Conservation (phyloP, 768 basidiomycete species). For the Kwoniella mangroviensis region DNA sequence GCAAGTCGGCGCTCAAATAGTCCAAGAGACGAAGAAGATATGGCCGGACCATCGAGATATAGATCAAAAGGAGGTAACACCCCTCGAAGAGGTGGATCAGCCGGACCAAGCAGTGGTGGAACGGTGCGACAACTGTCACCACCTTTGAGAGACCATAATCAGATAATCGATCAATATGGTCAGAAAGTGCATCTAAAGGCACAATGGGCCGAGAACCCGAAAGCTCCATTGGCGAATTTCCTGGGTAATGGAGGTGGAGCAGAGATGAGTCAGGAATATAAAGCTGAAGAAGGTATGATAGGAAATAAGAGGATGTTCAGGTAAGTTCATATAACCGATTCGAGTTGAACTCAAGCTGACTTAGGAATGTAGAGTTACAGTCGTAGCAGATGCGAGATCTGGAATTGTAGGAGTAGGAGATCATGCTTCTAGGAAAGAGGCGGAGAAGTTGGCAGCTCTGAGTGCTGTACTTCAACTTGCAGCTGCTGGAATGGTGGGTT, state of each 20-base stretch:
- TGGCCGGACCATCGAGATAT: constrained; percentile 24
- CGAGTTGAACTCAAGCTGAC: too few species aligned
- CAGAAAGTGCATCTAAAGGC: constrained; percentile 41
- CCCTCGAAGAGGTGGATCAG: constrained; percentile 2
- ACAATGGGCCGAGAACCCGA: constrained; percentile 62
- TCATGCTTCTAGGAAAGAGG: constrained; percentile 65
- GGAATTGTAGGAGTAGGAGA: constrained; percentile 70
- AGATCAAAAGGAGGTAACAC: constrained; percentile 5
- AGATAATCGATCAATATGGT: constrained; percentile 40
- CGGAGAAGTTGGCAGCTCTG: constrained; percentile 75
- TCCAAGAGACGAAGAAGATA: constrained; percentile 22
- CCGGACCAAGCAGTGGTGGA: background rate
- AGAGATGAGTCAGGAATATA: constrained; percentile 40
- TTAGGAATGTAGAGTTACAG: constrained; percentile 43
- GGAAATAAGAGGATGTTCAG: constrained; percentile 61
- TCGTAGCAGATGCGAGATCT: constrained; percentile 43
- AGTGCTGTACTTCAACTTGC: constrained; percentile 75
- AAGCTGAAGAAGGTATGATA: constrained; percentile 52
- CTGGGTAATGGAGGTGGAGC: constrained; percentile 43
- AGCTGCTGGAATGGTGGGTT: constrained; percentile 65
- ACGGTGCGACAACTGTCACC: constrained; percentile 11
- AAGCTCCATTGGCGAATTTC: constrained; percentile 64
- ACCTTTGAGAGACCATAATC: constrained; percentile 27
- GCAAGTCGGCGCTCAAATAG: background rate
- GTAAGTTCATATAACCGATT: constrained; percentile 48